These are phyloP conservation scores for Leishmania gerbilli DNA, from an alignment of 208 protist species.

Conservation along the genomic window DNA sequence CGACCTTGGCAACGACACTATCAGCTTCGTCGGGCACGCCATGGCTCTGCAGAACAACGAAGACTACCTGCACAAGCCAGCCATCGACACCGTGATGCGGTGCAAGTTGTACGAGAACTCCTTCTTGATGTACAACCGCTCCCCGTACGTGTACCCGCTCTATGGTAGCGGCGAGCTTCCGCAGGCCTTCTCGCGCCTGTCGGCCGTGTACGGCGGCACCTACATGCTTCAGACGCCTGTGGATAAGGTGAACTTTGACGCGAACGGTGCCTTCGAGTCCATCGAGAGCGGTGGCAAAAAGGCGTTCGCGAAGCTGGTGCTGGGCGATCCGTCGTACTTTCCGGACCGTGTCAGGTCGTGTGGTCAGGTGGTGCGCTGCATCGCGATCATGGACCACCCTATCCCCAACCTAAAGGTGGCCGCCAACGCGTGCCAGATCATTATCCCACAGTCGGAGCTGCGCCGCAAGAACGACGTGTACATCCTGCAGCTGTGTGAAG, in stretches of 20 bases:
- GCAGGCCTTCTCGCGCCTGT: slow-evolving; percentile 97
- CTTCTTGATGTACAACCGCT: slow-evolving; percentile 94
- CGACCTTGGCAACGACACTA: slow-evolving; percentile 93
- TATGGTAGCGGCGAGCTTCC: slow-evolving; percentile 99
- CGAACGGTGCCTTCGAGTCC: slow-evolving; percentile 93
- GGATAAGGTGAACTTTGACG: slow-evolving; percentile 96
- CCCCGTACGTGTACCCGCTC: slow-evolving; percentile 99
- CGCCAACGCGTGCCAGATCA: slow-evolving; percentile 95
- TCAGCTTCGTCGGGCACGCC: slow-evolving; percentile 99
- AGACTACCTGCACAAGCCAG: slow-evolving; percentile 95
- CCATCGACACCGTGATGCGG: slow-evolving; percentile 92
- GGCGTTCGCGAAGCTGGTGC: slow-evolving; percentile 94
- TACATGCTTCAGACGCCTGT: slow-evolving; percentile 99
- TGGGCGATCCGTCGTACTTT: slow-evolving; percentile 99
- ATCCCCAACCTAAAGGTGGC: slow-evolving; percentile 80
- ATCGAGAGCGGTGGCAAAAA: slow-evolving; percentile 89
- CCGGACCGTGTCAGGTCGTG: slow-evolving; percentile 92
- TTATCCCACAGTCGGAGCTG: slow-evolving; percentile 97
- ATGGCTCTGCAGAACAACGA: slow-evolving; percentile 90
- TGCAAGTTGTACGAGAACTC: slow-evolving; percentile 97
- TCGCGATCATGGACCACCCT: slow-evolving; percentile 97
- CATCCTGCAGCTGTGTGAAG: slow-evolving; percentile 92
- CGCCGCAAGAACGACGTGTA: slow-evolving; percentile 98
- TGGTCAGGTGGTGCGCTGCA: slow-evolving; percentile 97
- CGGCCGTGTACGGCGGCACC: slow-evolving; percentile 96